Conservation (phyloP, 2,329 filamentous ascomycete genomes). For the Aspergillus pseudoglaucus region DNA sequence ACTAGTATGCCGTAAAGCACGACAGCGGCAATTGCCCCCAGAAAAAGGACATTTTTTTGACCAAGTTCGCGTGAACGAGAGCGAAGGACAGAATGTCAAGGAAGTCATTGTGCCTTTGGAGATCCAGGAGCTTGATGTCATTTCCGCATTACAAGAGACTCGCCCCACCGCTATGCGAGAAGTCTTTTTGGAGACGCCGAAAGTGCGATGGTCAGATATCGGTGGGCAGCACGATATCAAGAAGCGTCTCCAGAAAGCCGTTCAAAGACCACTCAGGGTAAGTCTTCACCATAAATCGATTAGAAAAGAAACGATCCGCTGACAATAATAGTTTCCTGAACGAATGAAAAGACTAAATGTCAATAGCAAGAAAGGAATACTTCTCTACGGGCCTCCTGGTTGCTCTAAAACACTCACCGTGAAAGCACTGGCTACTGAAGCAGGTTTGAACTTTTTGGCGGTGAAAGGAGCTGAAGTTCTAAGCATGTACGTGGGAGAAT, state of each 20-base stretch:
- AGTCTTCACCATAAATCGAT: background rate
- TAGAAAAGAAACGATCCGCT: slow-evolving; percentile 4
- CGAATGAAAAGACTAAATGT: slow-evolving; percentile 46
- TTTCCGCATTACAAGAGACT: slow-evolving; percentile 58
- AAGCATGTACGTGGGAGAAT: slow-evolving; percentile 96
- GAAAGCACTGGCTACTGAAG: slow-evolving; percentile 84
- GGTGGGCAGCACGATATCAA: slow-evolving; percentile 78
- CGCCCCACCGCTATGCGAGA: slow-evolving; percentile 82
- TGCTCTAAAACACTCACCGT: slow-evolving; percentile 93
- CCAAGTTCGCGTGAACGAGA: background rate
- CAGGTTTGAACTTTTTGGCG: slow-evolving; percentile 85
- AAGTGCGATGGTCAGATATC: slow-evolving; percentile 79
- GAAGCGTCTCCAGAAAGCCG: slow-evolving; percentile 54
- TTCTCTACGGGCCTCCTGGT: slow-evolving; percentile 87
- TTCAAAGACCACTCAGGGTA: slow-evolving; percentile 54
- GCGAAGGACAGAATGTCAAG: slow-evolving; percentile 1
- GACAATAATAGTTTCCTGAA: slow-evolving; percentile 39
- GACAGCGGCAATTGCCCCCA: slow-evolving; percentile 25
- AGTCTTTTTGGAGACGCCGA: slow-evolving; percentile 80
- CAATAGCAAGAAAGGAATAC: slow-evolving; percentile 68
- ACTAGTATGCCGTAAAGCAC: slow-evolving; percentile 41
- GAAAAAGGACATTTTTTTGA: background rate
- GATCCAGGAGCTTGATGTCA: slow-evolving; percentile 31
- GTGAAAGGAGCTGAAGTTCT: slow-evolving; percentile 91
- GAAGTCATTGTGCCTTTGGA: slow-evolving; percentile 18